phyloP scores from a whole-genome alignment of 192 early-diverging fungal genomes.

The Entophlyctis luteolus region DNA sequence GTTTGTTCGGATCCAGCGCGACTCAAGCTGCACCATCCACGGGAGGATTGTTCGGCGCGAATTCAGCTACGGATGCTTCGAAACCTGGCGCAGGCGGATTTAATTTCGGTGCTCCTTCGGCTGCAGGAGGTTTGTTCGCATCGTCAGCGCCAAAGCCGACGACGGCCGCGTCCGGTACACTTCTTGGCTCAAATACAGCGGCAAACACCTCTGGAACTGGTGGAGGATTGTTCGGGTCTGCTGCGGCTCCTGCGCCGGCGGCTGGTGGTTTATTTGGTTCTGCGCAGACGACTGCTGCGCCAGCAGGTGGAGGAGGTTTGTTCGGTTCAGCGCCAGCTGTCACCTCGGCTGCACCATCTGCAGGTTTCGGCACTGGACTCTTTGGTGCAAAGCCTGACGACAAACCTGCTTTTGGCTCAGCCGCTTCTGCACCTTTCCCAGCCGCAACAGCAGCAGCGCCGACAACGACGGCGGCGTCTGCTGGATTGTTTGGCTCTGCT shows the following conservation, averaged over 20 bases:
- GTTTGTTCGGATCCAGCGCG: slow-evolving; percentile 59
- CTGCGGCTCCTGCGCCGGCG: neutral
- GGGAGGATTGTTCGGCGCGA: neutral
- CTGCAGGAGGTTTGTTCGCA: neutral
- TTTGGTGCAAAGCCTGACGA: slow-evolving; percentile 17
- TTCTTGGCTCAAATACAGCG: slow-evolving; percentile 13
- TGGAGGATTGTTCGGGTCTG: slow-evolving; percentile 15
- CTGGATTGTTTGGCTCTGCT: slow-evolving; percentile 2
- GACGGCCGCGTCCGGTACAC: slow-evolving; percentile 6
- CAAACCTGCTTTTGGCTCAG: slow-evolving; percentile 17
- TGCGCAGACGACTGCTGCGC: neutral
- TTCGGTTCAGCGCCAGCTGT: slow-evolving; percentile 20
- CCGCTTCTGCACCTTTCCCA: slow-evolving; percentile 13
- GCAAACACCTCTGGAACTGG: neutral
- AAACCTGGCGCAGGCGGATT: neutral
- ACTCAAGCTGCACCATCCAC: slow-evolving; percentile 27
- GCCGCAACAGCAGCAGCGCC: slow-evolving; percentile 1
- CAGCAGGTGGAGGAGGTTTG: slow-evolving; percentile 4
- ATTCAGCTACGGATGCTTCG: neutral
- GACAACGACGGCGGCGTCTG: slow-evolving; percentile 10
- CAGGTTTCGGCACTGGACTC: slow-evolving; percentile 7
- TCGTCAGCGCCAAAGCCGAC: neutral
- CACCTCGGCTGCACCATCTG: neutral
- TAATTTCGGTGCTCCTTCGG: slow-evolving; percentile 15
- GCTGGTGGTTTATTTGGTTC: slow-evolving; percentile 13